Percentiles rank a stretch among this genome's conserved stretches.
Conservation (phyloP, 1,284 basidiomycete genomes). For the Cutaneotrichosporon sp. region DNA sequence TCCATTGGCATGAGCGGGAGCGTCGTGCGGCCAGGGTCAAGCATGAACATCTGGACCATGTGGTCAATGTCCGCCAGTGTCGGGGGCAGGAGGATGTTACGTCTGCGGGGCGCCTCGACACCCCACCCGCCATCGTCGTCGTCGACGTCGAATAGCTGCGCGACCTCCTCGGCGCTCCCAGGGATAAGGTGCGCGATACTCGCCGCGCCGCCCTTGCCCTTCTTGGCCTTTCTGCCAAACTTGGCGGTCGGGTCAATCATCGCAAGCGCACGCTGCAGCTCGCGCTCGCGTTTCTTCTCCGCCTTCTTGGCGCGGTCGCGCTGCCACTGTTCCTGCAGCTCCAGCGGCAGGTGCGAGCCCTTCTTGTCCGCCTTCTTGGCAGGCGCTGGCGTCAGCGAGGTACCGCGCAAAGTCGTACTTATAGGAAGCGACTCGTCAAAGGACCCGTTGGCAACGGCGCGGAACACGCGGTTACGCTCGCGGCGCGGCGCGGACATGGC, state of each 20-base stretch:
- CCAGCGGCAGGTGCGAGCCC: constrained; percentile 55
- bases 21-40: constrained; percentile 52
- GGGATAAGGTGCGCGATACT: constrained; percentile 39
- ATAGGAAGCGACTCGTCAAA: constrained; percentile 52
- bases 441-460: constrained; percentile 58
- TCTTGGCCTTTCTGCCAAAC: constrained; percentile 32
- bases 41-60: constrained; percentile 65
- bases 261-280: constrained; percentile 35
- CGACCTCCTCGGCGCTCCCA: constrained; percentile 35
- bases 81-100: constrained; percentile 7
- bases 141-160: constrained; percentile 42
- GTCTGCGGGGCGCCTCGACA: constrained; percentile 6
- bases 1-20: constrained; percentile 71
- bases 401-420: constrained; percentile 23
- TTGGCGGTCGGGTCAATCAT: background rate
- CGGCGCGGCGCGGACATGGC: constrained; percentile 52
- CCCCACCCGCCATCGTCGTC: constrained; percentile 19
- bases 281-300: constrained; percentile 62
- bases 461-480: constrained; percentile 58
- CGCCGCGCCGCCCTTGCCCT: constrained; percentile 39
- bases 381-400: constrained; percentile 18
- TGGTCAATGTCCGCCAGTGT: constrained; percentile 52
- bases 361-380: constrained; percentile 49
- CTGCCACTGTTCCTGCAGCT: constrained; percentile 69
- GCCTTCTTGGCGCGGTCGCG: constrained; percentile 77